phyloP scores from a whole-genome alignment of 2,329 filamentous ascomycete species.

The Fusarium sp. region DNA sequence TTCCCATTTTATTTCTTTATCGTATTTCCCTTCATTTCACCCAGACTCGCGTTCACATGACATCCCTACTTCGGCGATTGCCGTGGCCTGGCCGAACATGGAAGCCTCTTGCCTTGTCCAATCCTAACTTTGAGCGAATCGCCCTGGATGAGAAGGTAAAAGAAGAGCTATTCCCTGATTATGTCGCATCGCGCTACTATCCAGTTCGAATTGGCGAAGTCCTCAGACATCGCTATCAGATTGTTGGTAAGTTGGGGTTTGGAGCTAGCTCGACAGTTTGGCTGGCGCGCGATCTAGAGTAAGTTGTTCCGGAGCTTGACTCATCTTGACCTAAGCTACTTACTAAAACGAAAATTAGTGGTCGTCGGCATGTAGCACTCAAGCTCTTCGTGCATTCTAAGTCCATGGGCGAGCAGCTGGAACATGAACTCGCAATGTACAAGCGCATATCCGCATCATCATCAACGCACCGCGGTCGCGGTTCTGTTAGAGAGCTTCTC shows the following conservation, averaged over 20 bases:
- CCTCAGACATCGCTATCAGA: conserved; percentile 51
- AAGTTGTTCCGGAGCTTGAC: no score
- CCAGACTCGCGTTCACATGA: background rate
- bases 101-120: conserved; percentile 42
- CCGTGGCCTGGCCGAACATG: conserved; percentile 22
- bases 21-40: no score
- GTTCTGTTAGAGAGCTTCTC: conserved; percentile 53
- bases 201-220: conserved; percentile 46
- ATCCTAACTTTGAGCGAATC: conserved; percentile 23
- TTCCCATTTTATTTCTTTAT: no score
- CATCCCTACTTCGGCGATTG: conserved; percentile 20
- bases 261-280: conserved; percentile 60
- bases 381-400: conserved; percentile 52
- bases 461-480: conserved; percentile 52
- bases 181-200: conserved; percentile 45
- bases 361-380: conserved; percentile 52
- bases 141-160: conserved; percentile 24
- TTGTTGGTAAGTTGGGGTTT: conserved; percentile 60
- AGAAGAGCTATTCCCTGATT: conserved; percentile 43
- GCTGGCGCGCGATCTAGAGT: conserved; percentile 55
- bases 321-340: no score
- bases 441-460: conserved; percentile 53
- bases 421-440: conserved; percentile 61
- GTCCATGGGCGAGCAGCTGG: conserved; percentile 45
- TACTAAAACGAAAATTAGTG: conserved; percentile 33